Percentiles rank a stretch among this genome's conserved stretches.
phyloP scores from a whole-genome alignment of 2,329 filamentous ascomycete genomes.

The Apiospora hydei region DNA sequence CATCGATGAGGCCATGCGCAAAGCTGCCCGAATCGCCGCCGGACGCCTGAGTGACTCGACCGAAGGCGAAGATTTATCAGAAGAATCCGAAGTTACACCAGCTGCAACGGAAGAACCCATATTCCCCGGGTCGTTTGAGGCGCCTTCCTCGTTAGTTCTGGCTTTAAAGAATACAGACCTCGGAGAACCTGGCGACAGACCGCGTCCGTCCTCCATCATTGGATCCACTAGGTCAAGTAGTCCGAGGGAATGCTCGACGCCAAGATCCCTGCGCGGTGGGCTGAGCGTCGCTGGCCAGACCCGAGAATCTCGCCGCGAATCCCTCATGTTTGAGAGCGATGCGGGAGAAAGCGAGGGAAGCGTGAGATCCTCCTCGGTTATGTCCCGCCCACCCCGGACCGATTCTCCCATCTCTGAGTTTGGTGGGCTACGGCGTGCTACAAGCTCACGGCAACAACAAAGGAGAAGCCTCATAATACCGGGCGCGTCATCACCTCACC shows the following conservation, averaged over 20 bases:
- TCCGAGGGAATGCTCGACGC: slow-evolving; percentile 88
- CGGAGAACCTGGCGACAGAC: slow-evolving; percentile 48
- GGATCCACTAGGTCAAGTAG: slow-evolving; percentile 88
- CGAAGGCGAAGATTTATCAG: slow-evolving; percentile 57
- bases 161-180: slow-evolving; percentile 58
- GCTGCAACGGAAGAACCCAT: slow-evolving; percentile 61
- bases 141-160: slow-evolving; percentile 62
- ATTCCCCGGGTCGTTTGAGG: slow-evolving; percentile 65
- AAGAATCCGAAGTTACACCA: slow-evolving; percentile 44
- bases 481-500: slow-evolving; percentile 77
- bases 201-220: slow-evolving; percentile 64
- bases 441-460: slow-evolving; percentile 83
- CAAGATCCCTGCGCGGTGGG: slow-evolving; percentile 77
- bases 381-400: slow-evolving; percentile 74
- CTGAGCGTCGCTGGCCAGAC: slow-evolving; percentile 64
- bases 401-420: slow-evolving; percentile 93
- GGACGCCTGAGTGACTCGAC: slow-evolving; percentile 84
- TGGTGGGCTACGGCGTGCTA: slow-evolving; percentile 75
- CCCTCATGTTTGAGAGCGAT: slow-evolving; percentile 85
- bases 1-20: slow-evolving; percentile 88
- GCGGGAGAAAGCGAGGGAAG: slow-evolving; percentile 87
- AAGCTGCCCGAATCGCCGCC: slow-evolving; percentile 86
- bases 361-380: slow-evolving; percentile 77
- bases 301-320: slow-evolving; percentile 75
- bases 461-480: slow-evolving; percentile 86